Conservation (phyloP, 2,329 filamentous ascomycete genomes). For the Pyricularia pennisetigena region DNA sequence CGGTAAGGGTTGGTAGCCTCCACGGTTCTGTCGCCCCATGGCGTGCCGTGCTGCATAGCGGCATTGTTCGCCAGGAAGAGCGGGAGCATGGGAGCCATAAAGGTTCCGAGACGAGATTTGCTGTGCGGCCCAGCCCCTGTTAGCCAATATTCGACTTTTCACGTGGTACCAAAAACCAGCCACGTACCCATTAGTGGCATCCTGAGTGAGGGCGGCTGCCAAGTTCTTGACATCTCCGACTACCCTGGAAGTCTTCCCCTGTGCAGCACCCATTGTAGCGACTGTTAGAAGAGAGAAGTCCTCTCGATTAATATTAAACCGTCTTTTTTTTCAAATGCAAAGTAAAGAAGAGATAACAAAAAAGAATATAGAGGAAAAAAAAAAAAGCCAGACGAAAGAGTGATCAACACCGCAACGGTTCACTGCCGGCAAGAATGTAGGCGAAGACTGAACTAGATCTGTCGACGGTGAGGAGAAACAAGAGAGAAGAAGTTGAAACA, state of each 20-base stretch:
- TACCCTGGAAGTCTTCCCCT: not conserved
- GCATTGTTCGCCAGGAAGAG: conserved; percentile 38
- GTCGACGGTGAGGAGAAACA: not conserved
- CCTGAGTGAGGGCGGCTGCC: conserved; percentile 18
- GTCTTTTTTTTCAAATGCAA: not conserved
- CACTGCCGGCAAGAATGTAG: not conserved
- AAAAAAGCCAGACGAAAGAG: not conserved
- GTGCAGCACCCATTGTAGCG: not conserved
- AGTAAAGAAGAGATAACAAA: not conserved
- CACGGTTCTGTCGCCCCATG: conserved; percentile 38
- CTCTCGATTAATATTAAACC: not conserved
- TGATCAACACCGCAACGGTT: not conserved
- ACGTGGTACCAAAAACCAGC: too few species aligned
- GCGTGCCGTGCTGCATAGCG: conserved; percentile 36
- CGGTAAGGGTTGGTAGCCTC: conserved; percentile 38
- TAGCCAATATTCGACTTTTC: conserved; percentile 3
- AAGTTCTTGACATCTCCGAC: conserved; percentile 2
- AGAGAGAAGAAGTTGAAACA: not conserved
- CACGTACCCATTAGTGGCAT: conserved; percentile 27
- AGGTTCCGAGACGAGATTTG: conserved; percentile 29
- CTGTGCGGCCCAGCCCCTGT: conserved; percentile 15
- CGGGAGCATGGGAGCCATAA: conserved; percentile 26
- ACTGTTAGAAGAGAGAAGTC: not conserved
- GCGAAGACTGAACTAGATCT: not conserved
- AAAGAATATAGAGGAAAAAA: not conserved